Evolutionary conservation across 2,329 filamentous ascomycete genomes (phyloP).

Genomic region (Metarhizium brunneum): DNA sequence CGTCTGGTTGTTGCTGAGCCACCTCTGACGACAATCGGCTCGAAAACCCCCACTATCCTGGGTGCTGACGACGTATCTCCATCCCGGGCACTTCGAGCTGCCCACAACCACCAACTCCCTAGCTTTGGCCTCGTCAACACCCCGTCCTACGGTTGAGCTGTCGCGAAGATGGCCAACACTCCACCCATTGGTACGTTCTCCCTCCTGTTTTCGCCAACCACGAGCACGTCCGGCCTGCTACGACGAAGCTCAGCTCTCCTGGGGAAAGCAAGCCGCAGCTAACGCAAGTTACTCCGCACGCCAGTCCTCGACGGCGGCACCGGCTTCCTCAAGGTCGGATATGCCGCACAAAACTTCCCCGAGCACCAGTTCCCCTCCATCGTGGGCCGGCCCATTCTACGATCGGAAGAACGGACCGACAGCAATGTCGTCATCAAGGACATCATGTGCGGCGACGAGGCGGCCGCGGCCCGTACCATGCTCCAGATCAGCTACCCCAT

Average conservation of each 20-base stretch:
- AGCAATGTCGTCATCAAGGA: constrained; percentile 71
- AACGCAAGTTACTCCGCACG: constrained; percentile 2
- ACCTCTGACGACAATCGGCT: constrained; percentile 26
- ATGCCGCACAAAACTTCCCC: constrained; percentile 98
- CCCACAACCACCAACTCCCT: constrained; percentile 5
- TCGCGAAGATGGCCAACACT: constrained; percentile 37
- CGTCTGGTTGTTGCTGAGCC: constrained; percentile 12
- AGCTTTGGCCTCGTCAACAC: background rate
- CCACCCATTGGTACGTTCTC: constrained; percentile 43
- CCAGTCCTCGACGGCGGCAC: constrained; percentile 98
- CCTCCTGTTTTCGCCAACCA: constrained; percentile 14
- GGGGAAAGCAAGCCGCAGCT: constrained; percentile 7
- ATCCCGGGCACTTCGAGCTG: background rate
- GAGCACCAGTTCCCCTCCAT: constrained; percentile 98
- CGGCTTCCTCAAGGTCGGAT: constrained; percentile 98
- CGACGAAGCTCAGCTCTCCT: background rate
- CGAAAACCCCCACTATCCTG: constrained; percentile 22
- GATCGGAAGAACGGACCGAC: constrained; percentile 74
- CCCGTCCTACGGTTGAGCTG: constrained; percentile 8
- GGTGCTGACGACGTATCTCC: constrained; percentile 7
- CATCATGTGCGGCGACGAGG: constrained; percentile 99
- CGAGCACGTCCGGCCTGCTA: background rate
- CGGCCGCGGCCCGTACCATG: constrained; percentile 90
- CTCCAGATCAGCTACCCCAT: constrained; percentile 98
- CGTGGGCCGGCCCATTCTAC: constrained; percentile 92